phyloP scores from a whole-genome alignment of 768 basidiomycete species.

The Tricholoma flavovirens region DNA sequence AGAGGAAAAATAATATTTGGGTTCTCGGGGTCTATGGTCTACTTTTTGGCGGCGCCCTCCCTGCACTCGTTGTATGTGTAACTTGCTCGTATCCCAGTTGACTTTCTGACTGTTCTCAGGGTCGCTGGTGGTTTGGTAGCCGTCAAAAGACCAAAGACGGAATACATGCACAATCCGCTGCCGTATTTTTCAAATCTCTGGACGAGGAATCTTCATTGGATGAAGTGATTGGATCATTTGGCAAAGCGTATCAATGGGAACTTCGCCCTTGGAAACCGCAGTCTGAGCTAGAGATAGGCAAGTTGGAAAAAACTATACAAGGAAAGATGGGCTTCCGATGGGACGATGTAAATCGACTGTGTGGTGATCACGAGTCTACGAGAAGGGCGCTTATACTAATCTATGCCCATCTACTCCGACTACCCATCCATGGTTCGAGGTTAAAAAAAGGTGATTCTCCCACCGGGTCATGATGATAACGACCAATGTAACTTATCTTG shows the following conservation, averaged over 20 bases:
- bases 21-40: constrained; percentile 85
- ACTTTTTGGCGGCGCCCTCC: constrained; percentile 82
- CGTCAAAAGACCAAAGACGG: constrained; percentile 90
- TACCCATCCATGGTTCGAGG: constrained; percentile 42
- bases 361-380: constrained; percentile 32
- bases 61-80: constrained; percentile 66
- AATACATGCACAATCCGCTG: constrained; percentile 73
- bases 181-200: constrained; percentile 82
- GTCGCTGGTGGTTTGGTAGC: constrained; percentile 97
- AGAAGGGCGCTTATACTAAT: constrained; percentile 65
- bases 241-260: constrained; percentile 62
- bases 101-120: constrained; percentile 32
- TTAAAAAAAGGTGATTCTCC: constrained; percentile 53
- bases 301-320: constrained; percentile 47
- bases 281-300: constrained; percentile 34
- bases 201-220: constrained; percentile 71
- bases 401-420: constrained; percentile 81
- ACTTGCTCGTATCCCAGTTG: neutral
- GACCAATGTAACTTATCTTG: neutral
- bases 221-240: constrained; percentile 67
- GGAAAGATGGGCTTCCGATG: constrained; percentile 48
- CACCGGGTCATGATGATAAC: neutral
- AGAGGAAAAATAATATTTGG: constrained; percentile 86
- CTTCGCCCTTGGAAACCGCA: constrained; percentile 25
- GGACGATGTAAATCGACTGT: constrained; percentile 41